Conservation (phyloP, 2,329 filamentous ascomycete genomes). For the Ilyonectria mors-panacis region DNA sequence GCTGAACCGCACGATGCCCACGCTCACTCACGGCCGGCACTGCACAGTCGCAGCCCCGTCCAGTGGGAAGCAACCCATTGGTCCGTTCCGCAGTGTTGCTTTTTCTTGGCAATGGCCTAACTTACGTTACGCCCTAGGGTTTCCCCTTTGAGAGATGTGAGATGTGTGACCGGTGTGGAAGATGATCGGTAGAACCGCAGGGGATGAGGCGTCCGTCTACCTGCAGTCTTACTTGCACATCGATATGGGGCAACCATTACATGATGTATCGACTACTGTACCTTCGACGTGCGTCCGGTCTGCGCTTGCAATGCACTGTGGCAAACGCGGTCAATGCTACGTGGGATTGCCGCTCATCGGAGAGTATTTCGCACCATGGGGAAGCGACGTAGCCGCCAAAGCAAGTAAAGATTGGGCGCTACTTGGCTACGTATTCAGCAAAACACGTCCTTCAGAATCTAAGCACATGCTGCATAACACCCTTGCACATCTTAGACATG, state of each 20-base stretch:
- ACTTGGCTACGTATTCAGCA: too few species aligned
- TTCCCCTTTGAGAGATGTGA: neutral
- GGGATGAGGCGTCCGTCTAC: neutral
- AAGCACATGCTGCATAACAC: neutral
- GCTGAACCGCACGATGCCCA: neutral
- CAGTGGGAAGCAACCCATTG: neutral
- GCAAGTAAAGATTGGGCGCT: neutral
- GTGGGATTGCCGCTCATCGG: neutral
- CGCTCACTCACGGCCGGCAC: neutral
- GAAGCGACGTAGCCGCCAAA: too few species aligned
- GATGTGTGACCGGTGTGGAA: neutral
- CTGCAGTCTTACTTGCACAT: neutral
- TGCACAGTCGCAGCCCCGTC: neutral
- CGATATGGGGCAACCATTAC: neutral
- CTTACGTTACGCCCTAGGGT: neutral
- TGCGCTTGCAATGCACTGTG: neutral
- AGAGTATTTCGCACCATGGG: neutral
- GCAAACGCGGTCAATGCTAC: neutral
- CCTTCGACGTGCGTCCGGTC: neutral
- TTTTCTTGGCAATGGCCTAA: neutral
- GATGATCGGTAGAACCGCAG: neutral
- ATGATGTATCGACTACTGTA: neutral
- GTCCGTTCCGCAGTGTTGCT: neutral
- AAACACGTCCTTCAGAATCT: too few species aligned
- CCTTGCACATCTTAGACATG: neutral